Percentiles rank a stretch among this genome's conserved stretches.
These are phyloP conservation scores for Haberlea rhodopensis DNA, from an alignment of 257 asterid species.

Conservation along the genomic window DNA sequence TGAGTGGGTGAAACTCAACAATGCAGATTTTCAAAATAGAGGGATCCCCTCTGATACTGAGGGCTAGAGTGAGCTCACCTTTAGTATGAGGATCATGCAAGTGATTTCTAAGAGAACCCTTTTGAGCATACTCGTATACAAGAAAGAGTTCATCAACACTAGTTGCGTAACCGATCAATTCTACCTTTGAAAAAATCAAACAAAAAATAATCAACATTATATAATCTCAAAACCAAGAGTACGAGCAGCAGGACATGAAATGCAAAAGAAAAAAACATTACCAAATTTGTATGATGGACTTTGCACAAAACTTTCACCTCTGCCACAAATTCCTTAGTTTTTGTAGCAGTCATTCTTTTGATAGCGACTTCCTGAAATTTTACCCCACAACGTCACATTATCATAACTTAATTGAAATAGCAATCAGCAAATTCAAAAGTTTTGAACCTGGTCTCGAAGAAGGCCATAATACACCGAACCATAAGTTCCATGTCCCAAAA, in stretches of 20 bases:
- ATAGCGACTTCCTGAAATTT: conserved; percentile 82
- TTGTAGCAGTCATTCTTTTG: conserved; percentile 85
- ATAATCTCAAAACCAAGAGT: conserved; percentile 17
- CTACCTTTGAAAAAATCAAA: conserved; percentile 68
- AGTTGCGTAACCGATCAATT: conserved; percentile 88
- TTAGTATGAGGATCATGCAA: conserved; percentile 85
- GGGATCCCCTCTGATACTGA: not conserved
- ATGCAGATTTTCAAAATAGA: not conserved
- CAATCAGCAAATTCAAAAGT: conserved; percentile 17
- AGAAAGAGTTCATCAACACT: conserved; percentile 82
- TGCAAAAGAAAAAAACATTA: conserved; percentile 37
- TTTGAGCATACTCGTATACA: conserved; percentile 83
- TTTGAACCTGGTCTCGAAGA: conserved; percentile 79
- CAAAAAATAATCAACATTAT: conserved; percentile 8
- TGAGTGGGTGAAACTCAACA: not conserved
- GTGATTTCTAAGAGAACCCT: conserved; percentile 85
- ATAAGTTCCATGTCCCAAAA: conserved; percentile 89
- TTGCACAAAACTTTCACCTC: conserved; percentile 97
- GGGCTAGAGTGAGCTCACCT: conserved; percentile 42
- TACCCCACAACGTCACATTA: conserved; percentile 1
- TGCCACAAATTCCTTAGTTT: conserved; percentile 82
- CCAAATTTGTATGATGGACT: conserved; percentile 97
- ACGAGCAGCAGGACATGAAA: conserved; percentile 3
- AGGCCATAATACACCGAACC: conserved; percentile 88
- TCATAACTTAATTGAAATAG: conserved; percentile 18